phyloP scores from a whole-genome alignment of 2,329 filamentous ascomycete species.

The Sporothrix protearum region DNA sequence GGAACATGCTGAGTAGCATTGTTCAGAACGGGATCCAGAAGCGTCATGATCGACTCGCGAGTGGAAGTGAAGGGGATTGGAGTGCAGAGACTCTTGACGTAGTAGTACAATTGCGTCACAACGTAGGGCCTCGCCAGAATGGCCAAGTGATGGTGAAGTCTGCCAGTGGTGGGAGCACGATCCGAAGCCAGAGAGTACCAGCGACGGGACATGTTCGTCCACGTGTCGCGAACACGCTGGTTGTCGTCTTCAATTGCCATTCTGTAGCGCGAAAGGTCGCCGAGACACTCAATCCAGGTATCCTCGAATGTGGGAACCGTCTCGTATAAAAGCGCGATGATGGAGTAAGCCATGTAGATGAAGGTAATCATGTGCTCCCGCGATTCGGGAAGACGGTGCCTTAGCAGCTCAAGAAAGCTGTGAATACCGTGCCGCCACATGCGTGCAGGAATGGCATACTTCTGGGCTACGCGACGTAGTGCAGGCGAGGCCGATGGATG shows the following conservation, averaged over 20 bases:
- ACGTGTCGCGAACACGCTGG: constrained; percentile 69
- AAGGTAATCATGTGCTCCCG: constrained; percentile 89
- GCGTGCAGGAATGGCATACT: constrained; percentile 85
- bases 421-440: constrained; percentile 97
- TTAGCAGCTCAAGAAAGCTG: constrained; percentile 72
- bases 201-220: constrained; percentile 72
- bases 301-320: constrained; percentile 78
- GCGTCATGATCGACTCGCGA: constrained; percentile 64
- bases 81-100: constrained; percentile 67
- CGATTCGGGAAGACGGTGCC: constrained; percentile 69
- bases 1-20: constrained; percentile 32
- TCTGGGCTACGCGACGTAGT: constrained; percentile 65
- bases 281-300: constrained; percentile 91
- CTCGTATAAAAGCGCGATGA: constrained; percentile 83
- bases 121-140: constrained; percentile 69
- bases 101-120: constrained; percentile 69
- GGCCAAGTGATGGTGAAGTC: constrained; percentile 84
- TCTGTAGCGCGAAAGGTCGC: constrained; percentile 76
- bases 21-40: constrained; percentile 59
- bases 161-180: constrained; percentile 67
- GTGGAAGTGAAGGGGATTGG: constrained; percentile 64
- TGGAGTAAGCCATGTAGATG: constrained; percentile 83
- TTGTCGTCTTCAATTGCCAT: constrained; percentile 92
- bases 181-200: constrained; percentile 87
- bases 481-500: constrained; percentile 73